Evolutionary conservation across 441 rosid species (phyloP).

Genomic region (Lagerstroemia fauriei): DNA sequence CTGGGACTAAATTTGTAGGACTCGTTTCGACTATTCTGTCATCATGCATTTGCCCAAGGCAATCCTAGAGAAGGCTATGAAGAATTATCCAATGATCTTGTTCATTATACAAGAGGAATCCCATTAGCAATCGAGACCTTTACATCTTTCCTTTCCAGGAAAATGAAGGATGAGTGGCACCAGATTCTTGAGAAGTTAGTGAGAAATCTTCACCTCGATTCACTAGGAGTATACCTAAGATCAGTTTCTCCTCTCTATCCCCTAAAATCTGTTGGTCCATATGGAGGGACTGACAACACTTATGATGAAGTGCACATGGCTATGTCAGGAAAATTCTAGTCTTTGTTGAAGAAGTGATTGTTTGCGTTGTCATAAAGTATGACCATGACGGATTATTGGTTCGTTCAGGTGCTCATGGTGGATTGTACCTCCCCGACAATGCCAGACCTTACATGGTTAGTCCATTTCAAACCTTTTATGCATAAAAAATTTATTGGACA

Average conservation of each 20-base stretch:
- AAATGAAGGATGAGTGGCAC: not conserved
- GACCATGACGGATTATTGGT: not conserved
- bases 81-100: not conserved
- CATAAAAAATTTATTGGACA: no score
- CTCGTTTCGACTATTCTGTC: constrained; percentile 1
- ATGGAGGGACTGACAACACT: not conserved
- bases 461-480: not conserved
- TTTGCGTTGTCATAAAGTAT: not conserved
- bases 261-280: not conserved
- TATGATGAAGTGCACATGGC: not conserved
- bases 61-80: no score
- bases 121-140: not conserved
- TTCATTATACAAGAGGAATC: constrained; percentile 4
- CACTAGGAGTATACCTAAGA: constrained; percentile 8
- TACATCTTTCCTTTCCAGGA: not conserved
- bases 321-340: not conserved
- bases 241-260: constrained; percentile 2
- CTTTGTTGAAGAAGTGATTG: not conserved
- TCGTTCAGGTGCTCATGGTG: not conserved
- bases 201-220: not conserved
- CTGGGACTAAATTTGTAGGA: not conserved
- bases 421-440: not conserved
- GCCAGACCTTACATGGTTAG: not conserved
- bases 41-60: not conserved
- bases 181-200: not conserved